Percentiles rank a stretch among this genome's conserved stretches.
Conservation (phyloP, 169 alveolate species). For the Eimeria sp. region DNA sequence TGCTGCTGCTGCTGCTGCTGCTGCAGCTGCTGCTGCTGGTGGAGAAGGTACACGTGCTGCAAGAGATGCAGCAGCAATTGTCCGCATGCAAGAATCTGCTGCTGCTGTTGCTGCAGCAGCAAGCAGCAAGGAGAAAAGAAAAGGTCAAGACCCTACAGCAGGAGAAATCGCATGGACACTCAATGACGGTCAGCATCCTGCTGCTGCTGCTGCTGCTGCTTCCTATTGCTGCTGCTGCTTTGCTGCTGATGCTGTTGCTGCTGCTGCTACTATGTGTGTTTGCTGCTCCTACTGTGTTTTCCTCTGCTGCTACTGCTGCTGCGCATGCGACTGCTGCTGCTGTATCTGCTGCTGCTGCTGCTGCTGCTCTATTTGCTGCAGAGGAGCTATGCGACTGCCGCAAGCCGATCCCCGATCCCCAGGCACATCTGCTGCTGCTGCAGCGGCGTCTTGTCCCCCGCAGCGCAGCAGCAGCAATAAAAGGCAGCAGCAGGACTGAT, state of each 20-base stretch:
- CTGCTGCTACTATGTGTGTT: background rate
- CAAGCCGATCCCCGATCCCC: constrained; percentile 39
- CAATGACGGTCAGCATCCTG: constrained; percentile 11
- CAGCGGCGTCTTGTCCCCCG: constrained; percentile 21
- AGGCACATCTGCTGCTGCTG: constrained; percentile 32
- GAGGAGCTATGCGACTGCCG: constrained; percentile 67
- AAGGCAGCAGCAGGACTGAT: background rate
- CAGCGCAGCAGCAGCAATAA: background rate
- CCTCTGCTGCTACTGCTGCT: background rate
- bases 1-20: too few relatives aligned
- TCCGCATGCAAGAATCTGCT: background rate
- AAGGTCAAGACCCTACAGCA: background rate
- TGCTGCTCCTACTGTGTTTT: background rate
- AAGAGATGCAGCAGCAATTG: background rate
- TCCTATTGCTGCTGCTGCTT: constrained; percentile 1
- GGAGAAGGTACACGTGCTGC: background rate
- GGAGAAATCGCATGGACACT: constrained; percentile 39
- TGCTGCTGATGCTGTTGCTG: background rate
- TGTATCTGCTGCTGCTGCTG: background rate
- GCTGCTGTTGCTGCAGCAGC: constrained; percentile 20
- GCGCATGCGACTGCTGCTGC: background rate
- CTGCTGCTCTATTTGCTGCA: constrained; percentile 13
- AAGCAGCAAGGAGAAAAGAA: constrained; percentile 5
- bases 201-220: constrained; percentile 40
- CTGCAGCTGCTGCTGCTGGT: too few relatives aligned